Evolutionary conservation across 495 filamentous ascomycete species (phyloP).

Genomic region (Penicillium roqueforti): DNA sequence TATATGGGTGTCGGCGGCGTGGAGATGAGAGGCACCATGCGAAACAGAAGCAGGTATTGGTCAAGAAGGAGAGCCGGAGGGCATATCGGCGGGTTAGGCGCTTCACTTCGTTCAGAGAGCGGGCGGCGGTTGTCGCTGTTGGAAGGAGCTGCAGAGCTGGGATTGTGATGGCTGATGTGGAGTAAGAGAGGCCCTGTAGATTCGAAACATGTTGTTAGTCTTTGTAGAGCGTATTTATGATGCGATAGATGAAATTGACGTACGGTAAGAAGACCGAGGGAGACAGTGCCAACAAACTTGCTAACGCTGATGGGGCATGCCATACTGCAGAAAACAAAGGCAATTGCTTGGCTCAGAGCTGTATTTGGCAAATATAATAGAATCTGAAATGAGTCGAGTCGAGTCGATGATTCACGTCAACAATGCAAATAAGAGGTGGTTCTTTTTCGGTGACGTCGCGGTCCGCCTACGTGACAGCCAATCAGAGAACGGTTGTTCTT

Average conservation of each 20-base stretch:
- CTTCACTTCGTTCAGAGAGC: constrained; percentile 60
- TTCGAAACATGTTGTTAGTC: background rate
- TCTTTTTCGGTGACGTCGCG: constrained; percentile 18
- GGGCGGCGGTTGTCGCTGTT: constrained; percentile 60
- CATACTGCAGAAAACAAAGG: constrained; percentile 46
- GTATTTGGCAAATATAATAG: background rate
- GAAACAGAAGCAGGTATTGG: constrained; percentile 60
- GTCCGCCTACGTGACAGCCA: constrained; percentile 13
- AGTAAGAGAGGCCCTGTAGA: constrained; percentile 75
- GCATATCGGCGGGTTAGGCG: constrained; percentile 55
- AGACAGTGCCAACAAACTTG: constrained; percentile 89
- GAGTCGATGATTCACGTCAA: background rate
- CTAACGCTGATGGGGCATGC: constrained; percentile 64
- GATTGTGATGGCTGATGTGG: constrained; percentile 65
- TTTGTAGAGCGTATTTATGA: background rate
- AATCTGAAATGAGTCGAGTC: background rate
- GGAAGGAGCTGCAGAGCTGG: constrained; percentile 75
- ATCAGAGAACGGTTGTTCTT: constrained; percentile 18
- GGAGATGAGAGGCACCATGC: constrained; percentile 70
- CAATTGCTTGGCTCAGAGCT: background rate
- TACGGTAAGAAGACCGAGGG: constrained; percentile 82
- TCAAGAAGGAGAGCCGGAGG: constrained; percentile 56
- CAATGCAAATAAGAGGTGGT: background rate
- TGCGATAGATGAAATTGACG: constrained; percentile 23
- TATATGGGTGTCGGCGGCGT: constrained; percentile 73